Evolutionary conservation across 1,139 yeast genomes (phyloP), one percentile per base, ranked within the genome.

Genomic region (Protomyces macrosporus): DNA sequence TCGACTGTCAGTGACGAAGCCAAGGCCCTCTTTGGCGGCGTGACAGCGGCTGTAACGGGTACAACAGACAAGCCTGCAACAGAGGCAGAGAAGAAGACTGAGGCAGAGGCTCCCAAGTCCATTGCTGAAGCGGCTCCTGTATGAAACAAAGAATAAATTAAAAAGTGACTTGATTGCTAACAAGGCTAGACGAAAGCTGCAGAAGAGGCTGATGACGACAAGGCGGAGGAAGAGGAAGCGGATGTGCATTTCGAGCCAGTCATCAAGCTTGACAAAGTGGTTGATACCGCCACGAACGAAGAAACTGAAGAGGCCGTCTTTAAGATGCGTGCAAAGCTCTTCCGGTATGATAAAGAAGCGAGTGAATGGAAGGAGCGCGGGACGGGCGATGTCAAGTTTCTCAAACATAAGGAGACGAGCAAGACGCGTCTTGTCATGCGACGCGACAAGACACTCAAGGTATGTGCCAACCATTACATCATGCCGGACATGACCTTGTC

Each of bases 291-390:
- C 81, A 91, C 98, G 72, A 89, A 90, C 78, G 98, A 93, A 79
- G 98, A 93, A 78, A 84, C 90, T 69, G 98, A 93, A 80, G 96
- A 90, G 67, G 91, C 87, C 37, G 76, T 88, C 70, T 88, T 80
- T 80, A 93, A 93, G 74, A 75, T 76, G 75, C 79, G 98, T 75
- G 98, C 99, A 71, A 95, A 93, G 79, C 82, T 93, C 75, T 93
- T 93, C 82, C 87, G 90, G 78, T 93, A 87, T 81, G 88, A 87
- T 74, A 81, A 81, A 67, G 90, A 87, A 68, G 75, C 86, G 66
- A 88, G 89, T 74, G 98, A 93, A 79, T 93, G 99, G 98, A 93
- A 95, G 78, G 99, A 95, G 81, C 88, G 98, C 81, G 98, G 98
- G 71, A 90, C 97, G 54, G 99, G 98, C 72, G 98, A 93, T 74